Percentiles rank a stretch among this genome's conserved stretches.
phyloP scores from a whole-genome alignment of 2,329 filamentous ascomycete species.

The Monosporascus cannonballus region DNA sequence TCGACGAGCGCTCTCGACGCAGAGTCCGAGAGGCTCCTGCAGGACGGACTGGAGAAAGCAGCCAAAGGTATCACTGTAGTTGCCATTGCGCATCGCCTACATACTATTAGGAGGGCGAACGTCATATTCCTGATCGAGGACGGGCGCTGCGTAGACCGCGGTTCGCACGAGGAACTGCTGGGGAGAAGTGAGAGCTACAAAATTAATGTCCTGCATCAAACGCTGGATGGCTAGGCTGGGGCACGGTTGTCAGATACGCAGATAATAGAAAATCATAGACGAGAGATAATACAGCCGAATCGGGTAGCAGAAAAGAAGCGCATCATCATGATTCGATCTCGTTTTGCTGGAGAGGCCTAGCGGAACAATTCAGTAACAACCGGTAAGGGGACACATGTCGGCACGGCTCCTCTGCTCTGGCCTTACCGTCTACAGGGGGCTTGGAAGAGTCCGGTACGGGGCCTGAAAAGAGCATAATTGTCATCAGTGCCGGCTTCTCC shows the following conservation, averaged over 20 bases:
- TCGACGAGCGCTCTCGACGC: slow-evolving; percentile 73
- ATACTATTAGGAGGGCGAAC: slow-evolving; percentile 51
- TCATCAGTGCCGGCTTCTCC: slow-evolving; percentile 79
- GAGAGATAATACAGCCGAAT: background rate
- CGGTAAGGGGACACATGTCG: slow-evolving; percentile 75
- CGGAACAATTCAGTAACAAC: slow-evolving; percentile 62
- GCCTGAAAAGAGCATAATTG: slow-evolving; percentile 72
- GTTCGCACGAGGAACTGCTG: slow-evolving; percentile 48
- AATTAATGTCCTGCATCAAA: slow-evolving; percentile 46
- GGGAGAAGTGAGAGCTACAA: slow-evolving; percentile 47
- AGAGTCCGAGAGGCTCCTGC: slow-evolving; percentile 59
- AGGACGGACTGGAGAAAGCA: slow-evolving; percentile 57
- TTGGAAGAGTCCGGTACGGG: slow-evolving; percentile 72
- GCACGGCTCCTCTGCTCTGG: slow-evolving; percentile 80
- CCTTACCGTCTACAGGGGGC: slow-evolving; percentile 82
- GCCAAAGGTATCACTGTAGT: slow-evolving; percentile 49
- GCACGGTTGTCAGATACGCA: background rate
- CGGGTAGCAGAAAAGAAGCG: no score
- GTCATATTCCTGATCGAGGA: slow-evolving; percentile 52
- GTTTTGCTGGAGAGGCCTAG: no score
- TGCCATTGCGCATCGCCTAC: slow-evolving; percentile 51
- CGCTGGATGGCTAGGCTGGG: slow-evolving; percentile 23
- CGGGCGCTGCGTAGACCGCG: slow-evolving; percentile 45
- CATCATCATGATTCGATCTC: no score
- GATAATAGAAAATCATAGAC: no score